Base-by-base conservation (phyloP, 306 rosid species). In the Ormosia semicastrata region DNA sequence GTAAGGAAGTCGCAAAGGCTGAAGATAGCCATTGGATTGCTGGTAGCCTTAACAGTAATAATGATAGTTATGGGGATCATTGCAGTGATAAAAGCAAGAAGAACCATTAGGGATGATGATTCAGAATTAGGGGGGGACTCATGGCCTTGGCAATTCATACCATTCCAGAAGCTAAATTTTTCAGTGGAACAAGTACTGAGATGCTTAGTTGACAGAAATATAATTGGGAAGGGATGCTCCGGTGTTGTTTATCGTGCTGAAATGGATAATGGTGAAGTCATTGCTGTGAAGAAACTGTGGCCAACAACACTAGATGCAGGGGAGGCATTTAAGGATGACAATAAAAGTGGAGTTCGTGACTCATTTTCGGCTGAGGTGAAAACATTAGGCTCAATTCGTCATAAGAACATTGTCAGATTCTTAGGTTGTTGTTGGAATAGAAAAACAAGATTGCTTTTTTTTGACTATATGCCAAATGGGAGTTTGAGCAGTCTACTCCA, bases 201-300 rank as follows among this genome's bases (percentile, higher is more conserved):
- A 79, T 82, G 94, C 70, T 87, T 95, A 6, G 88, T 93, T 70
- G 98, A 93, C 65, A 75, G 89, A 56, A 95, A 95, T 34, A 87
- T 93, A 64, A 93, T 95, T 10, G 99, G 99, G 3, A 93, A 91
- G 86, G 98, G 99, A 18, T 91, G 97, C 66, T 90, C 98, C 2
- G 99, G 99, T 72, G 89, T 93, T 30, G 99, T 93, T 57, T 95
- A 95, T 73, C 92, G 93, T 0, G 98, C 96, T 10, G 97, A 90
- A 81, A 87, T 89, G 90, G 86, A 85, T 10, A 83, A 81, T 3
- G 99, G 98, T 0, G 89, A 93, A 46, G 93, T 87, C 83, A 86
- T 95, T 79, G 99, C 99, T 7, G 99, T 95, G 83, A 95, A 95
- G 91, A 93, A 93, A 88, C 84, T 95, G 39, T 93, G 98, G 98